These are phyloP conservation scores for Aspergillus terreus DNA, from an alignment of 2,329 filamentous ascomycete genomes.

Conservation along the genomic window DNA sequence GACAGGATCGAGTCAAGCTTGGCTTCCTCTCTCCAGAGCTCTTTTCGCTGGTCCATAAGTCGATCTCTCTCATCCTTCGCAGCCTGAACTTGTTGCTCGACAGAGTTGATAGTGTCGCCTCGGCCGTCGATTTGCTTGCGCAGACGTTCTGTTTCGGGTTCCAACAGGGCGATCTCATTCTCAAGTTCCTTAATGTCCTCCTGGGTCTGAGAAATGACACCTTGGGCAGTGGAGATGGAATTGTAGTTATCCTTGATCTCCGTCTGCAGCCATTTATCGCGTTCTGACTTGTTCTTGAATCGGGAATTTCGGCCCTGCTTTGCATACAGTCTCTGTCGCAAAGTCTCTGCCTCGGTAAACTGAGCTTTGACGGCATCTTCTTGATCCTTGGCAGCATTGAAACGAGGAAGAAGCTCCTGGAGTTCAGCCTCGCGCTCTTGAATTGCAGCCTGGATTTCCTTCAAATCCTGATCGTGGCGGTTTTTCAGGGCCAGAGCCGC, in stretches of 20 bases:
- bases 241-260: constrained; percentile 78
- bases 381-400: constrained; percentile 66
- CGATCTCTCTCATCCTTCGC: constrained; percentile 76
- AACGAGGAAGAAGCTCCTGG: constrained; percentile 69
- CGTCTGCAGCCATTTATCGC: constrained; percentile 75
- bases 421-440: constrained; percentile 73
- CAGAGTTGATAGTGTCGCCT: constrained; percentile 66
- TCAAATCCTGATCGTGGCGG: constrained; percentile 68
- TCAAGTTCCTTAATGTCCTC: constrained; percentile 77
- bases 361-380: constrained; percentile 68
- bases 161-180: constrained; percentile 65
- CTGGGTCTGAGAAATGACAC: constrained; percentile 76
- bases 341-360: constrained; percentile 71
- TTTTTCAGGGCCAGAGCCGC: constrained; percentile 69
- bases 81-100: constrained; percentile 69
- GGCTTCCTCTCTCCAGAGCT: constrained; percentile 83
- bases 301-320: constrained; percentile 88
- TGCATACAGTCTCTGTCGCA: constrained; percentile 74
- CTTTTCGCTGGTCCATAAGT: constrained; percentile 80
- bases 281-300: constrained; percentile 83
- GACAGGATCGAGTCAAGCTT: constrained; percentile 74
- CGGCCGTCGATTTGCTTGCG: constrained; percentile 74
- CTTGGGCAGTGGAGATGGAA: constrained; percentile 74
- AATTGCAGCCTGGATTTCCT: constrained; percentile 70
- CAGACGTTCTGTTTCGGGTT: constrained; percentile 67